These are phyloP conservation scores for Aspergillus carbonarius DNA, from an alignment of 2,329 filamentous ascomycete genomes.

Conservation along the genomic window DNA sequence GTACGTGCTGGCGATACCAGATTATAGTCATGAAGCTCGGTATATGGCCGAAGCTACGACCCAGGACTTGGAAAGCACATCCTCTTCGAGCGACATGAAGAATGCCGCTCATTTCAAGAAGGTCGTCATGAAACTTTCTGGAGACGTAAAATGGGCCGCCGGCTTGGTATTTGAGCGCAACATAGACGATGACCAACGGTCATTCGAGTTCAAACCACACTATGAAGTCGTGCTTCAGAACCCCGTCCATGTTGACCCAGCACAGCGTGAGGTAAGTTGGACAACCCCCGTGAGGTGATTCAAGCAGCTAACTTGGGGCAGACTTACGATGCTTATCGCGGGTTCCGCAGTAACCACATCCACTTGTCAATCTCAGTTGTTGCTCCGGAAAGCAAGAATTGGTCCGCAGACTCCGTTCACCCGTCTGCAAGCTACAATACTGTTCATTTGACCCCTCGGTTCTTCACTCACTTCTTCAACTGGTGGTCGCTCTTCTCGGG, in stretches of 20 bases:
- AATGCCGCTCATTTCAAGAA: constrained; percentile 91
- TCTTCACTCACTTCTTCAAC: constrained; percentile 97
- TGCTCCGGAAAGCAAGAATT: constrained; percentile 82
- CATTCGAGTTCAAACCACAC: constrained; percentile 86
- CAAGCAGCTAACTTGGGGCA: constrained; percentile 27
- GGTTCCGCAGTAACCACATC: constrained; percentile 96
- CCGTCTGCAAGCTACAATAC: constrained; percentile 92
- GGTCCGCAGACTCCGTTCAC: constrained; percentile 72
- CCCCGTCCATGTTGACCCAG: constrained; percentile 67
- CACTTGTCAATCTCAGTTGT: constrained; percentile 90
- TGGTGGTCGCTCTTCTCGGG: constrained; percentile 98
- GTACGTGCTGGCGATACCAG: constrained; percentile 90
- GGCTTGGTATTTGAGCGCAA: constrained; percentile 91
- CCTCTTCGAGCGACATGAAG: constrained; percentile 63
- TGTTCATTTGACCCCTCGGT: constrained; percentile 87
- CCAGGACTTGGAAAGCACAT: constrained; percentile 59
- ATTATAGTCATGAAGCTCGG: constrained; percentile 84
- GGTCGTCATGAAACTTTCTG: constrained; percentile 97
- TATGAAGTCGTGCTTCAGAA: constrained; percentile 87
- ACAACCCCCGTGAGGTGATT: background rate
- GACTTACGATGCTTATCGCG: constrained; percentile 86
- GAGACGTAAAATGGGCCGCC: constrained; percentile 88
- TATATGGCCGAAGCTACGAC: constrained; percentile 52
- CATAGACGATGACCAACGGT: constrained; percentile 67
- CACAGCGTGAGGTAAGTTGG: constrained; percentile 48